Conservation (phyloP, 371 early-diverging fungal genomes). For the Rhizopus arrhizus region DNA sequence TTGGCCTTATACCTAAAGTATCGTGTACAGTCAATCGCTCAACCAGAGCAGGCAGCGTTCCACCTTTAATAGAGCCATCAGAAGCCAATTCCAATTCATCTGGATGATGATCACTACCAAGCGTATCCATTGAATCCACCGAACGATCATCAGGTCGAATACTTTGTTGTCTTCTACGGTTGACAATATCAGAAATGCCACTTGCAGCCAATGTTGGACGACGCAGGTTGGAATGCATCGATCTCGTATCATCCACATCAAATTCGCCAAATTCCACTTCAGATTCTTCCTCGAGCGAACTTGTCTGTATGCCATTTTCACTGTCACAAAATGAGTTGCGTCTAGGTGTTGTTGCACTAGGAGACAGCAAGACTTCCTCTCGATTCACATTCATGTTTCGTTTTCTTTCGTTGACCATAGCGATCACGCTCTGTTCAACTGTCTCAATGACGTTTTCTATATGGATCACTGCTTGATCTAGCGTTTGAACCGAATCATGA, state of each 20-base stretch:
- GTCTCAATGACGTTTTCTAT: conserved; percentile 19
- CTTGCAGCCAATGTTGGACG: conserved; percentile 2
- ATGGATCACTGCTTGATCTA: conserved; percentile 8
- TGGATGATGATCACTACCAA: conserved; percentile 71
- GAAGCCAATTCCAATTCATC: conserved; percentile 76
- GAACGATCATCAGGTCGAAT: conserved; percentile 18
- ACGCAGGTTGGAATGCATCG: conserved; percentile 6
- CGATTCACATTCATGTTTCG: conserved; percentile 7
- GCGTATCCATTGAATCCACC: conserved; percentile 7
- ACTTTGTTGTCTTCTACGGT: conserved; percentile 21
- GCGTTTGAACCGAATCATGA: conserved; percentile 12
- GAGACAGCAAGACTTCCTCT: conserved; percentile 6
- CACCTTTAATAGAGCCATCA: conserved; percentile 84
- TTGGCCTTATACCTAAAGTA: conserved; percentile 39
- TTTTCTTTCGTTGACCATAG: conserved; percentile 27
- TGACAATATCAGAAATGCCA: not conserved
- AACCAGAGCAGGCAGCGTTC: conserved; percentile 81
- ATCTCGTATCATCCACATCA: not conserved
- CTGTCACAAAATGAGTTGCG: not conserved
- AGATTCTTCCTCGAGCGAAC: not conserved
- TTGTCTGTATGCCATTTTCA: not conserved
- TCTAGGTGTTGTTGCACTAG: not conserved
- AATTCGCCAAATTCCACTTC: conserved; percentile 3
- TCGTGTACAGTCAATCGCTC: conserved; percentile 91
- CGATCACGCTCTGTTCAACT: conserved; percentile 23